A percentile compares a stretch with the other conserved stretches of the same genome.
Evolutionary conservation across 345 rosid species (phyloP).

Genomic region (Sisymbrium irio): DNA sequence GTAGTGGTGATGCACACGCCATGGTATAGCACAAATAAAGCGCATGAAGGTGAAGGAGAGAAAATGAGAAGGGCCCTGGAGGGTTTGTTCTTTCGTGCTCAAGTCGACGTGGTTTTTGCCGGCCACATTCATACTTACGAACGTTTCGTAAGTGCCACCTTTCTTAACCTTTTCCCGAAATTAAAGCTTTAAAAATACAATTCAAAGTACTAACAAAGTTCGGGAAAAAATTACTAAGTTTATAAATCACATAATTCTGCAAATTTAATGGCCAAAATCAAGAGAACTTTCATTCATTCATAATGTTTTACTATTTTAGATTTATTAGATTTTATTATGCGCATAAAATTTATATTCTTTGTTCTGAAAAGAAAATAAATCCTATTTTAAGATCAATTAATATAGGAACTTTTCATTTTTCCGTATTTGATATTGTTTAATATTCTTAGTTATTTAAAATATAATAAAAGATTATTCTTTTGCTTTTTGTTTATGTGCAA

Average conservation of each 20-base stretch:
- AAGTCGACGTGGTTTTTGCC: conserved; percentile 75
- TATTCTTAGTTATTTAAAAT: conserved; percentile 4
- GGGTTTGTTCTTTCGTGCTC: conserved; percentile 52
- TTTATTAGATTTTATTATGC: background rate
- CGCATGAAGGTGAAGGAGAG: conserved; percentile 93
- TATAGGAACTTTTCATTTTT: background rate
- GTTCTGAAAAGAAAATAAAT: background rate
- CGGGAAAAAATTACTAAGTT: too few species aligned
- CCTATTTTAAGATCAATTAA: background rate
- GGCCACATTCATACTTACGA: conserved; percentile 94
- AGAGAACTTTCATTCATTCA: background rate
- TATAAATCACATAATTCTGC: background rate
- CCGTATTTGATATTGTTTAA: background rate
- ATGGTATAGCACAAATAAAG: conserved; percentile 83
- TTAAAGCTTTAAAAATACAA: background rate
- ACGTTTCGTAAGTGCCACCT: conserved; percentile 65
- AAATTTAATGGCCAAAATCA: background rate
- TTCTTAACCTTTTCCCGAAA: background rate
- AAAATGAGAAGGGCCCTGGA: conserved; percentile 76
- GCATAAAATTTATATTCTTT: too few species aligned
- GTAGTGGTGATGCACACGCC: conserved; percentile 75
- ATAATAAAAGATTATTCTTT: background rate
- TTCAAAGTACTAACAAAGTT: background rate
- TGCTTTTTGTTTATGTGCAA: background rate
- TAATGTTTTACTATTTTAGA: background rate